Base-by-base conservation (phyloP, 129 eudicot genomes). In the Lonicera japonica region DNA sequence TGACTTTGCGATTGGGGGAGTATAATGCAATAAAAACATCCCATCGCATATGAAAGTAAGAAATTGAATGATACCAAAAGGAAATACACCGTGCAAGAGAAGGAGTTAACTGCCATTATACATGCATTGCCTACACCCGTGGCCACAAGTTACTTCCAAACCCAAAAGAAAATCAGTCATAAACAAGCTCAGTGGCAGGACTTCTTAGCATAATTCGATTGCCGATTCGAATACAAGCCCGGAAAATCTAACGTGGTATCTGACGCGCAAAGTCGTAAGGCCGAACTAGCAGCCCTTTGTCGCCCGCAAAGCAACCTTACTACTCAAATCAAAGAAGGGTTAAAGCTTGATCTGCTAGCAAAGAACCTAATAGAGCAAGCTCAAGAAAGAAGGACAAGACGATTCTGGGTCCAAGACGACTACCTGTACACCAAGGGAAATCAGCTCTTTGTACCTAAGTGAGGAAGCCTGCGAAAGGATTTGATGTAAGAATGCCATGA, bases 151-250 rank as follows among this genome's bases (percentile, higher is more conserved):
- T 50, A 25, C 34, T 63, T 47, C 19, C 36, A 14, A 13, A 11
- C 58, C 43, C 43, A 22, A 16, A 58, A 58, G 63, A 58, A 58
- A 41, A 9, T 58, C 29, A 23, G 18, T 10, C 39, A n/a, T 0
- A 58, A 58, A 5, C 60, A 41, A 21, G 67, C 55, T 0, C 18
- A 39, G 10, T 56, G 61, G 40, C 39, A 56, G 39, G 64, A 58
- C 12, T 59, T 29, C 24, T 18, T 59, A 11, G 48, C 48, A 10
- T 21, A 59, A 8, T 59, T 38, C 17, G 48, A 59, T 18, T 59
- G 36, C 9, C 39, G 18, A 8, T 19, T 38, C 0, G 48, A 34
- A 14, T 6, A 19, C 17, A 38, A 38, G 10, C 43, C 43, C 10
- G 43, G 43, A 10, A 38, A 38, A 10, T 5, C 43, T 10, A 38